Conservation (phyloP, 2,329 filamentous ascomycete species). For the Penicillium hordei region DNA sequence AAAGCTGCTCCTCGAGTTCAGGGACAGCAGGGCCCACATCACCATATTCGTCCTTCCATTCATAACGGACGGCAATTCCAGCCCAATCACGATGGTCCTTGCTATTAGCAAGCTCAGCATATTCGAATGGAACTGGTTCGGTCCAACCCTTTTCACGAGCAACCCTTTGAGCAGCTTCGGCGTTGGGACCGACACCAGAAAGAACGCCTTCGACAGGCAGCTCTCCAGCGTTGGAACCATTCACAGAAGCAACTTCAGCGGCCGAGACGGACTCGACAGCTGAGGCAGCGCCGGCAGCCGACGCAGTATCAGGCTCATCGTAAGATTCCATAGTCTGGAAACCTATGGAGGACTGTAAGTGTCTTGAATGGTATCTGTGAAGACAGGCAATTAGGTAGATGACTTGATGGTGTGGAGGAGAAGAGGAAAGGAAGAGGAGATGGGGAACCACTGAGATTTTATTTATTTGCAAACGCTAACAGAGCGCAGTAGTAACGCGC, state of each 20-base stretch:
- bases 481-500: background rate
- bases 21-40: conserved; percentile 74
- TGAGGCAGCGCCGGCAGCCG: background rate
- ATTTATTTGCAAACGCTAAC: background rate
- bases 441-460: background rate
- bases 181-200: conserved; percentile 9
- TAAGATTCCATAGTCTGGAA: background rate
- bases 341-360: background rate
- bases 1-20: conserved; percentile 74
- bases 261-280: background rate
- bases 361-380: too few species aligned
- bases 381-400: background rate
- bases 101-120: conserved; percentile 31
- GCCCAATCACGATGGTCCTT: conserved; percentile 48
- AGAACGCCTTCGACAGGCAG: background rate
- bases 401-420: background rate
- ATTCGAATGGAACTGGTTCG: conserved; percentile 39
- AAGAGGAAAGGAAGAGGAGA: too few species aligned
- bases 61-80: conserved; percentile 66
- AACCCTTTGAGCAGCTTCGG: conserved; percentile 20
- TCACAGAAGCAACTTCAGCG: background rate
- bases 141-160: conserved; percentile 43
- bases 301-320: background rate
- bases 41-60: conserved; percentile 82
- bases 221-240: background rate